A percentile compares a stretch with the other conserved stretches of the same genome.
Conservation (phyloP, 169 alveolate genomes). For the Cyclospora cayetanensis region DNA sequence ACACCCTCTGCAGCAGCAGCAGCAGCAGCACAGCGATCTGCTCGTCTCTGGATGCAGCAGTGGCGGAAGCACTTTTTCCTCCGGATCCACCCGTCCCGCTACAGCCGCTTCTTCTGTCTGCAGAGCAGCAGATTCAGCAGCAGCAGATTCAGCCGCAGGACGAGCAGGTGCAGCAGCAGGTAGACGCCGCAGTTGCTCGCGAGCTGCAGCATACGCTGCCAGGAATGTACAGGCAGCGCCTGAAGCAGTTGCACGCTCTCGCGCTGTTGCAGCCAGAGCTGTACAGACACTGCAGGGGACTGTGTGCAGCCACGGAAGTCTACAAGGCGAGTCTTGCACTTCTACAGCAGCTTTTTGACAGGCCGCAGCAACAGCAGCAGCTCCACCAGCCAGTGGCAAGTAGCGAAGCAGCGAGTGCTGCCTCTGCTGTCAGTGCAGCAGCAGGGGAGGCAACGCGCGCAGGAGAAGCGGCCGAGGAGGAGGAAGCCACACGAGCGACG, state of each 20-base stretch:
- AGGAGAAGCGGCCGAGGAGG: background rate
- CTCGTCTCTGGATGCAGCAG: background rate
- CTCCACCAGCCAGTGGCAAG: background rate
- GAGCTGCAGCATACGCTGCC: conserved; percentile 1
- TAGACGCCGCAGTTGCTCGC: conserved; percentile 1
- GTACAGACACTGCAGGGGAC: conserved; percentile 50
- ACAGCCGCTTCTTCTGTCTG: background rate
- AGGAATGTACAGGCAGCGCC: conserved; percentile 6
- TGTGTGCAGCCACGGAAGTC: background rate
- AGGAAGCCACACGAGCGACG: background rate
- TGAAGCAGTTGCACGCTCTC: background rate
- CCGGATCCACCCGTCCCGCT: background rate
- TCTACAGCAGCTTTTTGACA: conserved; percentile 33
- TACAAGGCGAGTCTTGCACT: background rate
- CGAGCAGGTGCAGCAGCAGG: no score
- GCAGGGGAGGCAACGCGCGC: background rate
- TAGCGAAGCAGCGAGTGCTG: background rate
- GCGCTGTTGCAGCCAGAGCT: conserved; percentile 55
- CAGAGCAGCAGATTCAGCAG: conserved; percentile 17
- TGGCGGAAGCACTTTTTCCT: conserved; percentile 15
- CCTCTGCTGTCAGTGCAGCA: background rate
- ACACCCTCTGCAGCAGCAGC: conserved; percentile 61
- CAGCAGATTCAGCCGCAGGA: background rate
- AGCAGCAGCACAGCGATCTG: conserved; percentile 47
- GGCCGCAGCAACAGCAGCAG: conserved; percentile 29